Evolutionary conservation across 345 rosid species (phyloP), one percentile per base, ranked within the genome.

Genomic region (Diplotaxis tenuifolia): DNA sequence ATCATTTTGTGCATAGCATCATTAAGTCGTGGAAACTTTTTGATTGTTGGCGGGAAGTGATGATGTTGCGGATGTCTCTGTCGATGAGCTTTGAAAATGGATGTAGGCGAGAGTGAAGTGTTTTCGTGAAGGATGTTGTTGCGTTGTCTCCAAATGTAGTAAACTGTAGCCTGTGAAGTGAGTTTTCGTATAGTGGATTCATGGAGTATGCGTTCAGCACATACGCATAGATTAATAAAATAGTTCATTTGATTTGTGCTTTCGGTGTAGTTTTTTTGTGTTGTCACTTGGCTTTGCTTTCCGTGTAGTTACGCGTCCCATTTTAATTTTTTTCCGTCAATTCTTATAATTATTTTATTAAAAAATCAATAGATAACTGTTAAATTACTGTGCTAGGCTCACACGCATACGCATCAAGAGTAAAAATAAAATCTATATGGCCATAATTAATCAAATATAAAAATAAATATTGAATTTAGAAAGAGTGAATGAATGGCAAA

Each of bases 401-500:
- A 20, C 22, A 21, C 38, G 21, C 18, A 25, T 28, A 21, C 38
- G 21, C 18, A 25, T 28, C 20, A 7, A 27, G 36, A 28, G 29
- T 29, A 4, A 29, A 28, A 29, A 28, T 14, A 20, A 59, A 16
- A 6, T 3, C 15, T 18, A 4, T 20, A 4, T 20, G 21, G 25
- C 15, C n/a, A 0, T 53, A 20, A 29, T 9, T 19, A 23, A 38
- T 62, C 7, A 16, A 20, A 40, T 40, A 60, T 22, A 22, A 21
- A 14, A 19, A 15, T 15, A 18, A 22, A 36, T 20, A 32, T 18
- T 36, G 31, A 45, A 32, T 49, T 14, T 54, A 19, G 47, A 52
- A 50, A 34, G 61, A 75, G 60, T 31, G 67, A 67, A 58, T 31
- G 67, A 67, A 58, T 9, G 27, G 62, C 11, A 59, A 74, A 60